These are phyloP conservation scores for Talaromyces verruculosus DNA, from an alignment of 2,329 filamentous ascomycete genomes.

Conservation along the genomic window DNA sequence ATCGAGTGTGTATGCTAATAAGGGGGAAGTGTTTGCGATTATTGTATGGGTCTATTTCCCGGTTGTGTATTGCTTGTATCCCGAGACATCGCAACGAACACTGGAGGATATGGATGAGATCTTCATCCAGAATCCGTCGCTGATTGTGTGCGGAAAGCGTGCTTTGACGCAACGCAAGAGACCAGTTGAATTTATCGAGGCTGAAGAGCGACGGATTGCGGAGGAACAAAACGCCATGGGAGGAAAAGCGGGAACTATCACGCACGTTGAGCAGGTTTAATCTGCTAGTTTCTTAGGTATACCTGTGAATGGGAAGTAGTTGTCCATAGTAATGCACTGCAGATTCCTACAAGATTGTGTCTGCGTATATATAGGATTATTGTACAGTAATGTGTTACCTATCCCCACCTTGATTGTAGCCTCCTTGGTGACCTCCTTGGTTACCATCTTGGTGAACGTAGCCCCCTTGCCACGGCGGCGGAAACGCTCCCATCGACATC, in stretches of 20 bases:
- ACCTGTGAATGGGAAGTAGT: background rate
- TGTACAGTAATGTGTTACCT: conserved; percentile 6
- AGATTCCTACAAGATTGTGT: background rate
- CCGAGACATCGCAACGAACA: conserved; percentile 17
- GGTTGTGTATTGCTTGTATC: conserved; percentile 14
- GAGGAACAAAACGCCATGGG: conserved; percentile 12
- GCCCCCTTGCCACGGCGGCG: conserved; percentile 23
- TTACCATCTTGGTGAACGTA: background rate
- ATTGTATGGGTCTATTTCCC: conserved; percentile 19
- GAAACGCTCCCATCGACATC: conserved; percentile 34
- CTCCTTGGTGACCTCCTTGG: conserved; percentile 7
- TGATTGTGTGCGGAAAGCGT: conserved; percentile 12
- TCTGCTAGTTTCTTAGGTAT: background rate
- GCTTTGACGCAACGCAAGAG: conserved; percentile 11
- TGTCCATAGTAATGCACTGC: background rate
- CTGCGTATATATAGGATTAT: background rate
- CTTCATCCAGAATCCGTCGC: conserved; percentile 3
- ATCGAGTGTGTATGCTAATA: background rate
- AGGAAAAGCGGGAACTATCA: conserved; percentile 2
- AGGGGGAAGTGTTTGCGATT: conserved; percentile 8
- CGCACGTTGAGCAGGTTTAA: conserved; percentile 11
- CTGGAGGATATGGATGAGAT: conserved; percentile 20
- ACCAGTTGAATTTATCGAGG: conserved; percentile 7
- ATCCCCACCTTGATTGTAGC: conserved; percentile 16
- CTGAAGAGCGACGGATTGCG: conserved; percentile 15